These are phyloP conservation scores for Aspergillus sp. DNA, from an alignment of 2,329 filamentous ascomycete species.

Conservation along the genomic window DNA sequence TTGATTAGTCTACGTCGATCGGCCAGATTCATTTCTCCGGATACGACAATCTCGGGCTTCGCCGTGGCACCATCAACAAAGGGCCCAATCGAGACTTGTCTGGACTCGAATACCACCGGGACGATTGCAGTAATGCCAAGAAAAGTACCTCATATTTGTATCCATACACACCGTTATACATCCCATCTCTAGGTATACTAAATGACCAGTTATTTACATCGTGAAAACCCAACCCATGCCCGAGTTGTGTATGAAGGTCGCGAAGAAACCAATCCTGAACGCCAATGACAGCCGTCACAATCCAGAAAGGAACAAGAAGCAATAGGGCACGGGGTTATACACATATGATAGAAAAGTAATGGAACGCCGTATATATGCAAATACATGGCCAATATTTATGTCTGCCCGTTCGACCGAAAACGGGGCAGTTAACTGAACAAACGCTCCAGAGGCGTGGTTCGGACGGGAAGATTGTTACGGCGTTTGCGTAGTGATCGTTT, in stretches of 20 bases:
- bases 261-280: background rate
- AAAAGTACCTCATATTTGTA: too few species aligned
- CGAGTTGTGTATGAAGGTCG: background rate
- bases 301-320: slow-evolving; percentile 18
- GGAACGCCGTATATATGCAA: slow-evolving; percentile 13
- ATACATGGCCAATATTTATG: background rate
- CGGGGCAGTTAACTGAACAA: background rate
- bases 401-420: too few species aligned
- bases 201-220: too few species aligned
- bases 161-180: too few species aligned
- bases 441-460: slow-evolving; percentile 10
- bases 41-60: too few species aligned
- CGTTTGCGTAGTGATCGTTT: slow-evolving; percentile 10
- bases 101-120: too few species aligned
- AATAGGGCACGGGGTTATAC: background rate
- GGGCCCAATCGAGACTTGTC: too few species aligned
- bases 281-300: slow-evolving; percentile 13
- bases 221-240: too few species aligned
- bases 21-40: too few species aligned
- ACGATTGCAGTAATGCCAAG: too few species aligned
- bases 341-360: slow-evolving; percentile 5
- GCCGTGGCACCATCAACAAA: too few species aligned
- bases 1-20: background rate
- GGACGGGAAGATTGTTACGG: slow-evolving; percentile 7
- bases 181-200: too few species aligned